These are phyloP conservation scores for Stagonosporopsis vannaccii DNA, from an alignment of 2,329 filamentous ascomycete species.

Conservation along the genomic window DNA sequence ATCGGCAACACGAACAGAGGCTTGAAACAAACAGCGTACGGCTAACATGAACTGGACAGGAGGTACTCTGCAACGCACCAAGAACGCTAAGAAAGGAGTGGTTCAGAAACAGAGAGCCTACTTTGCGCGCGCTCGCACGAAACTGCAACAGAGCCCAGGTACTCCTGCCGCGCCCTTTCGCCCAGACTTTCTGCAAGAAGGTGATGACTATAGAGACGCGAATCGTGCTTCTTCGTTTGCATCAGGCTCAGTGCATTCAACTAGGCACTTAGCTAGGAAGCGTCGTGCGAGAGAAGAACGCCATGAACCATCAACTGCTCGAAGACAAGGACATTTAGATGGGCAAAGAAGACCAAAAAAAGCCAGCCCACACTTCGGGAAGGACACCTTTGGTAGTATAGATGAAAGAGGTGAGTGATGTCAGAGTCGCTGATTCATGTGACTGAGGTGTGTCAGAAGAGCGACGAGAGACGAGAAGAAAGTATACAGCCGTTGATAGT, in stretches of 20 bases:
- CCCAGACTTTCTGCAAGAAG: conserved; percentile 32
- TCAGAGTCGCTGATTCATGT: background rate
- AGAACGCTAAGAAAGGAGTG: conserved; percentile 45
- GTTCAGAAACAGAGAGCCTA: conserved; percentile 55
- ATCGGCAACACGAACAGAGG: background rate
- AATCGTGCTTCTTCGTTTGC: conserved; percentile 15
- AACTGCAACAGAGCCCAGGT: conserved; percentile 33
- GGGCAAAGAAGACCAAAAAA: background rate
- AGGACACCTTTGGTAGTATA: background rate
- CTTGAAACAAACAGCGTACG: background rate
- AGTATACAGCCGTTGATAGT: conserved; percentile 8
- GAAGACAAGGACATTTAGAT: background rate
- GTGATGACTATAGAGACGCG: conserved; percentile 14
- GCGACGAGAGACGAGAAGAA: conserved; percentile 9
- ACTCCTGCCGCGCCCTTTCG: conserved; percentile 28
- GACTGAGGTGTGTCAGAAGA: conserved; percentile 3
- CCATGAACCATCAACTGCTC: background rate
- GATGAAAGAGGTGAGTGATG: background rate
- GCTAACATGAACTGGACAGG: conserved; percentile 59
- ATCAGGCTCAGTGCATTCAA: conserved; percentile 21
- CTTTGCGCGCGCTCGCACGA: conserved; percentile 53
- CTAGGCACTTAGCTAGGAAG: conserved; percentile 14
- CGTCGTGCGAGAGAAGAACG: background rate
- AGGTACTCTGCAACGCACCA: conserved; percentile 51
- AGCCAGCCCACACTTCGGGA: background rate